These are phyloP conservation scores for Stellera chamaejasme DNA, from an alignment of 345 rosid genomes.

Conservation along the genomic window DNA sequence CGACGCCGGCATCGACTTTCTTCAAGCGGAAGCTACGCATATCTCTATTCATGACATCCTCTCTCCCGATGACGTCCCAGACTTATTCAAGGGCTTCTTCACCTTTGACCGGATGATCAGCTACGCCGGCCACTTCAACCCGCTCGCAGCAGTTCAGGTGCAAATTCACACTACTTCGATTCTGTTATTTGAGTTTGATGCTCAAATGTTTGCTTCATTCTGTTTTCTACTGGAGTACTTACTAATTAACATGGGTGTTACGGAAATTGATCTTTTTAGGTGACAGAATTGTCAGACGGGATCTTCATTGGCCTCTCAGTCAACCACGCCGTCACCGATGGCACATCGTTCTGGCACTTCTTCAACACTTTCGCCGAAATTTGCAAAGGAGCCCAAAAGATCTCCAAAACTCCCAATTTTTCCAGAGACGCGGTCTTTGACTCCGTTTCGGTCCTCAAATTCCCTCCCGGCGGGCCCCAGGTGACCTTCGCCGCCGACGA, in stretches of 20 bases:
- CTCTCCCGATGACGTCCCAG: constrained; percentile 48
- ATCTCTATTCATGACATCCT: constrained; percentile 32
- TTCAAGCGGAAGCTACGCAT: constrained; percentile 46
- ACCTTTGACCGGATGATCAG: constrained; percentile 63
- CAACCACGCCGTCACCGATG: constrained; percentile 84
- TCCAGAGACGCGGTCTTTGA: constrained; percentile 51
- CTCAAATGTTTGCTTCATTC: too few relatives aligned
- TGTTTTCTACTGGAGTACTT: too few relatives aligned
- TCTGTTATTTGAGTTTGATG: too few relatives aligned
- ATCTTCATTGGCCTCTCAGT: constrained; percentile 73
- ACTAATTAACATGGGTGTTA: too few relatives aligned
- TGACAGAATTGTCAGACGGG: constrained; percentile 70
- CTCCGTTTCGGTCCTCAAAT: constrained; percentile 48
- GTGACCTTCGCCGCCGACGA: constrained; percentile 62
- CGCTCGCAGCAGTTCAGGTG: constrained; percentile 68
- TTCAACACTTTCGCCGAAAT: constrained; percentile 79
- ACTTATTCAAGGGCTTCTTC: constrained; percentile 59
- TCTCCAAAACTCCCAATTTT: constrained; percentile 61
- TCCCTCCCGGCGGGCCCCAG: constrained; percentile 73
- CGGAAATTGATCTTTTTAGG: too few relatives aligned
- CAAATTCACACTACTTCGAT: too few relatives aligned
- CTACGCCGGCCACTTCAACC: constrained; percentile 65
- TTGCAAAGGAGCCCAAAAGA: constrained; percentile 46
- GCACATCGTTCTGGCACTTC: constrained; percentile 96
- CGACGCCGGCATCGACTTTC: constrained; percentile 67